Evolutionary conservation across 352 stramenopile genomes (phyloP), one percentile per base, ranked within the genome.

Genomic region (Phytophthora sojae): DNA sequence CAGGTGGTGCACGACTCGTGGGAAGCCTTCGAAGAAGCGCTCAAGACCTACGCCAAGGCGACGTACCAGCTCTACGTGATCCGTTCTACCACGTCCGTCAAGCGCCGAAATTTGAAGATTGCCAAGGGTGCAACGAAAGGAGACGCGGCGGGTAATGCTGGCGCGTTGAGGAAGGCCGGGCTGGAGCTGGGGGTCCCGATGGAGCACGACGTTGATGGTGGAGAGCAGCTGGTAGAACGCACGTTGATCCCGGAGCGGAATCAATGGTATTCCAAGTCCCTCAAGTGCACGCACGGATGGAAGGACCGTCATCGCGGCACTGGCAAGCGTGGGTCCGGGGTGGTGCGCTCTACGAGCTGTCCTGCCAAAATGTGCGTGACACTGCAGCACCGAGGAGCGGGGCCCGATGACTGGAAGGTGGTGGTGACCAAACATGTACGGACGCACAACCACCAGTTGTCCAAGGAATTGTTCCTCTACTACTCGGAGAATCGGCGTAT

Each of bases 281-380:
- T 94, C 37, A 90, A 90, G 73, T 94, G 86, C 55, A 94, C 86
- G 6, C 86, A 94, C 66, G 86, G 86, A 6, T 94, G 86, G 86
- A 93, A 93, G 64, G 75, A 89, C 45, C 83, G 86, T 7, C 76
- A 88, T 44, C 83, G 86, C 21, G 82, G 85, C 6, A 89, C 66
- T 26, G 85, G 86, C 0, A 94, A 94, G 68, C 85, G 86, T n/a
- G 75, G 81, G 3, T 80, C 82, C 9, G 79, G 82, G 2, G 82
- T 86, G 2, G 80, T 91, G 15, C 79, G 86, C 2, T 92, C 83
- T 9, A 94, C 86, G 0, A 82, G 85, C 19, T 94, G 86, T 51
- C 80, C 85, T 6, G 86, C 85, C 8, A 91, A 92, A 64, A 94
- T 94, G 85, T 94, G 85, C 61, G 86, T 92, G 51, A 94, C 85